phyloP scores from a whole-genome alignment of 176 grass and related monocot species.

The Hyparrhenia diplandra region DNA sequence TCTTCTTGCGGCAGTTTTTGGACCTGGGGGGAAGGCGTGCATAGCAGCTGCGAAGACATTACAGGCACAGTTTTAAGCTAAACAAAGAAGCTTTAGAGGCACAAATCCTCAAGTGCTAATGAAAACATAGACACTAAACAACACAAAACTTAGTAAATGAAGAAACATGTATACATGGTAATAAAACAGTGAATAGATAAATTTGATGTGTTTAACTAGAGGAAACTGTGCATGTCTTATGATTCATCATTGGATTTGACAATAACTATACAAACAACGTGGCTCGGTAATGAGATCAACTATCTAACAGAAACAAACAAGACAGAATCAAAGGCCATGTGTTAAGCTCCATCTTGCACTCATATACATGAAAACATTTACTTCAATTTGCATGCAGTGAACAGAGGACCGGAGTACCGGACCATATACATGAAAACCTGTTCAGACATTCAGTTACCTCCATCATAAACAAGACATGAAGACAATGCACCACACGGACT shows the following conservation, averaged over 20 bases:
- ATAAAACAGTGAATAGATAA: background rate
- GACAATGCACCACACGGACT: background rate
- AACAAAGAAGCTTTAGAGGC: background rate
- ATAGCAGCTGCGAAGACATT: slow-evolving; percentile 29
- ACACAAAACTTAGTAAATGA: background rate
- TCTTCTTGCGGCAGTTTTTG: slow-evolving; percentile 70
- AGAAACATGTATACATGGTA: background rate
- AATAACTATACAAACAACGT: background rate
- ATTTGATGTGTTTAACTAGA: background rate
- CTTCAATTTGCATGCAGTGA: background rate
- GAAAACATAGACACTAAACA: background rate
- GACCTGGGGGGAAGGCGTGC: slow-evolving; percentile 6
- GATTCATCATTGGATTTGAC: background rate
- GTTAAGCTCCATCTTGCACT: background rate
- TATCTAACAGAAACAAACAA: background rate
- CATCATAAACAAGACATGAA: background rate
- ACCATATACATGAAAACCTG: background rate
- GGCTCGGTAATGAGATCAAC: background rate
- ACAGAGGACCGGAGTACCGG: background rate
- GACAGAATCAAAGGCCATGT: background rate
- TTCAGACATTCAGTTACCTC: background rate
- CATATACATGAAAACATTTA: background rate
- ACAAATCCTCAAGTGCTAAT: background rate
- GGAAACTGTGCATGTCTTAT: background rate
- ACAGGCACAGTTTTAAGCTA: background rate